Evolutionary conservation across 164 flowering plant genomes (phyloP), one percentile per base, ranked within the genome.

Genomic region (Echeveria elegans): DNA sequence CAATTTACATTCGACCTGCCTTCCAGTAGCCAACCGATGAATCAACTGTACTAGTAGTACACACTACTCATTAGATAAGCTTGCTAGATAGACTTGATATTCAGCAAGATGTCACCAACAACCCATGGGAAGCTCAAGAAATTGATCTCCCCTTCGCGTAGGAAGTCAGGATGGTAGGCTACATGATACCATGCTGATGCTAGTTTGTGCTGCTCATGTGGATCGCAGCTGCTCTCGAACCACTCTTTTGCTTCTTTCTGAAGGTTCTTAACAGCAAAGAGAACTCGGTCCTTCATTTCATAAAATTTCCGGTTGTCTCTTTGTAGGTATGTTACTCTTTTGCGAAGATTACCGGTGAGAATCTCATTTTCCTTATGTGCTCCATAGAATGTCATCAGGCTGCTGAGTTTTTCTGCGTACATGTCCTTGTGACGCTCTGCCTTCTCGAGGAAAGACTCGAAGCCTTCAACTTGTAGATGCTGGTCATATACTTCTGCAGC

Each of bases 151-250:
- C 72, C 77, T 2, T 59, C 15, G 32, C 5, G 62, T 53, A 37
- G 70, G 43, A 79, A 79, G 16, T 64, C 68, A 5, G 89, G 89
- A 68, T 88, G 96, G 67, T 92, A 92, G 4, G 97, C 80, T 12
- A 92, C 92, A 72, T 87, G 87, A 67, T 92, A 95, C 97, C 97
- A 92, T 0, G 99, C 97, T 0, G 95, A 86, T 11, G 97, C 99
- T 88, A 95, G 36, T 67, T 70, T 71, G 60, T 66, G 75, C 24
- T 68, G 67, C 8, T 87, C 83, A 14, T 71, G 19, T n/a, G 45
- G 68, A 31, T 62, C 32, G 76, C 93, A 88, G 79, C 85, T 73
- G 26, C 69, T 73, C 65, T 78, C 74, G 47, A 92, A 85, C 97
- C 94, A 89, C 32, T 68, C 89, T 74, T 76, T 83, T 29, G 83